Percentiles rank a stretch among this genome's conserved stretches.
Conservation (phyloP, 202 grass and related monocot genomes). For the Panicum hallii region DNA sequence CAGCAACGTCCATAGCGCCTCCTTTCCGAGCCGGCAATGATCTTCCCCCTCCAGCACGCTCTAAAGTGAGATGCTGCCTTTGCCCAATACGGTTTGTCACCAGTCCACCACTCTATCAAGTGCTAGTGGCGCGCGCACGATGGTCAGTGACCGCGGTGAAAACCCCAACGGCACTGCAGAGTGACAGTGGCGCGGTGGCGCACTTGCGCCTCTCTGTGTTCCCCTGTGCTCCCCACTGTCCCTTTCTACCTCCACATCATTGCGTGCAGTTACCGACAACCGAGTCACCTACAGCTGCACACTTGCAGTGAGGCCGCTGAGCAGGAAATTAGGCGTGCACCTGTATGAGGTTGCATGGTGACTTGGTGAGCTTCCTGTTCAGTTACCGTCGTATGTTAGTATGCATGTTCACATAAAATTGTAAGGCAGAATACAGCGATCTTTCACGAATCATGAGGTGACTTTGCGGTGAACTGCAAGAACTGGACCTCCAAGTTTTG, state of each 20-base stretch:
- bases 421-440: no score
- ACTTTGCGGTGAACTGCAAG: not conserved
- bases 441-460: no score
- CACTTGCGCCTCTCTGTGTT: not conserved
- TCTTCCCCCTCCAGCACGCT: not conserved
- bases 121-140: not conserved
- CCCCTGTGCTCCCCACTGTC: not conserved
- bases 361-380: no score
- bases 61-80: not conserved
- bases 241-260: no score
- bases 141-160: not conserved
- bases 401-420: no score
- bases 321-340: no score
- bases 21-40: conserved; percentile 29
- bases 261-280: no score
- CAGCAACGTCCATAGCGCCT: not conserved
- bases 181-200: not conserved
- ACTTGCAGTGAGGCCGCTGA: not conserved
- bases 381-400: no score
- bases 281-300: no score
- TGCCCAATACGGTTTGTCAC: conserved; percentile 12
- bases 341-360: no score
- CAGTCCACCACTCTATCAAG: not conserved
- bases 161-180: not conserved
- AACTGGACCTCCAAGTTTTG: not conserved